Evolutionary conservation across 2,329 filamentous ascomycete genomes (phyloP).

Genomic region (Allantophomopsis cytisporea): DNA sequence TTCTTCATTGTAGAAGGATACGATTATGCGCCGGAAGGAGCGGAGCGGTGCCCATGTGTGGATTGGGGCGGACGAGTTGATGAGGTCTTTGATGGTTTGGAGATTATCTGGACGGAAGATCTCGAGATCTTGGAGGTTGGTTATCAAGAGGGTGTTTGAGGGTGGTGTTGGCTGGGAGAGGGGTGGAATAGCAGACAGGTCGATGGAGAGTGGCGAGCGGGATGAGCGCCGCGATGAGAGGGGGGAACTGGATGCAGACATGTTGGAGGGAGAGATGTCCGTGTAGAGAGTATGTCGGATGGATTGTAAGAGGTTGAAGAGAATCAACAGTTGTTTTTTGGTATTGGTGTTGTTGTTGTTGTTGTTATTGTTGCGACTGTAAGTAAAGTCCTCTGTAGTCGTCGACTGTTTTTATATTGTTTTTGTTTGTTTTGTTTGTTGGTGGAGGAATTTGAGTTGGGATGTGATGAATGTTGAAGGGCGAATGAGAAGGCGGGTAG

Average conservation of each 20-base stretch:
- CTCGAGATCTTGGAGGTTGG: conserved; percentile 59
- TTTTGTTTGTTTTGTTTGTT: too few relatives aligned
- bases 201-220: conserved; percentile 46
- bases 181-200: conserved; percentile 60
- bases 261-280: not conserved
- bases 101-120: conserved; percentile 67
- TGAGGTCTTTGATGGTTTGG: conserved; percentile 57
- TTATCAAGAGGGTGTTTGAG: conserved; percentile 76
- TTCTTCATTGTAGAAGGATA: conserved; percentile 60
- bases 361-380: too few relatives aligned
- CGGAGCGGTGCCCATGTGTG: conserved; percentile 71
- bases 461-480: too few relatives aligned
- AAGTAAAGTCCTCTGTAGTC: too few relatives aligned
- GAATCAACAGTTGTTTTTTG: too few relatives aligned
- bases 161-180: conserved; percentile 59
- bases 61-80: conserved; percentile 55
- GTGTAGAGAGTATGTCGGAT: too few relatives aligned
- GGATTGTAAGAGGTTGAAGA: too few relatives aligned
- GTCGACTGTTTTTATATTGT: too few relatives aligned
- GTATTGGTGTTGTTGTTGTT: too few relatives aligned
- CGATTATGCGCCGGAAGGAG: conserved; percentile 69
- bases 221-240: conserved; percentile 3
- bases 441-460: too few relatives aligned
- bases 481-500: too few relatives aligned
- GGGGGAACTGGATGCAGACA: not conserved